These are phyloP conservation scores for Eruca vesicaria DNA, from an alignment of 441 rosid genomes.

Conservation along the genomic window DNA sequence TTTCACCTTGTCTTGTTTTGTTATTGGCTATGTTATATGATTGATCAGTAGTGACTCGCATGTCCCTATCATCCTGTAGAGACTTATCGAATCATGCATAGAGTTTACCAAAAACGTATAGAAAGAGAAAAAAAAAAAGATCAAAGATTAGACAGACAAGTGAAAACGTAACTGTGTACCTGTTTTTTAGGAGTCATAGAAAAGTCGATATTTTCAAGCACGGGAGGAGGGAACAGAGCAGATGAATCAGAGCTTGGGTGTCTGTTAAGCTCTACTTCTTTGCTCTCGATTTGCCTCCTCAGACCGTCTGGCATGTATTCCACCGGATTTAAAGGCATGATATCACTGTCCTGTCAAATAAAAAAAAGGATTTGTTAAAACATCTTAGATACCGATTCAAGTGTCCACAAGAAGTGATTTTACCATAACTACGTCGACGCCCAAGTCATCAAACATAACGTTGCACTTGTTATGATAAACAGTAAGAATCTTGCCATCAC, in stretches of 20 bases:
- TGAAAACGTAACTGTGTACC: slow-evolving; percentile 26
- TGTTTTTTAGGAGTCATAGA: slow-evolving; percentile 4
- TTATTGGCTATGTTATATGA: slow-evolving; percentile 36
- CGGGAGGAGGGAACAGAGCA: slow-evolving; percentile 35
- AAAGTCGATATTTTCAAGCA: slow-evolving; percentile 19
- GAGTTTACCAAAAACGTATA: background rate
- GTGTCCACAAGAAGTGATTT: slow-evolving; percentile 1
- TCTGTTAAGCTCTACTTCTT: slow-evolving; percentile 52
- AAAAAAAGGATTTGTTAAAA: slow-evolving; percentile 15
- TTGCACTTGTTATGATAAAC: slow-evolving; percentile 44
- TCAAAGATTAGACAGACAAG: background rate
- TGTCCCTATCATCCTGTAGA: slow-evolving; percentile 20
- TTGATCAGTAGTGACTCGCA: slow-evolving; percentile 29
- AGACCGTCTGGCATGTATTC: slow-evolving; percentile 50
- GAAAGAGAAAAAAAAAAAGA: background rate
- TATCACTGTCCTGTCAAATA: slow-evolving; percentile 80
- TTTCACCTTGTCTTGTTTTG: slow-evolving; percentile 58
- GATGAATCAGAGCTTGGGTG: slow-evolving; percentile 41
- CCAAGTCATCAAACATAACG: slow-evolving; percentile 84
- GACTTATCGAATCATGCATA: background rate
- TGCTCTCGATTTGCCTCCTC: slow-evolving; percentile 56
- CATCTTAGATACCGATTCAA: too few relatives aligned
- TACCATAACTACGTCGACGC: slow-evolving; percentile 89
- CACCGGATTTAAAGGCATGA: slow-evolving; percentile 92
- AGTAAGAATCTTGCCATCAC: background rate